These are phyloP conservation scores for Tephrocybe sp. DNA, from an alignment of 768 basidiomycete genomes.

Conservation along the genomic window DNA sequence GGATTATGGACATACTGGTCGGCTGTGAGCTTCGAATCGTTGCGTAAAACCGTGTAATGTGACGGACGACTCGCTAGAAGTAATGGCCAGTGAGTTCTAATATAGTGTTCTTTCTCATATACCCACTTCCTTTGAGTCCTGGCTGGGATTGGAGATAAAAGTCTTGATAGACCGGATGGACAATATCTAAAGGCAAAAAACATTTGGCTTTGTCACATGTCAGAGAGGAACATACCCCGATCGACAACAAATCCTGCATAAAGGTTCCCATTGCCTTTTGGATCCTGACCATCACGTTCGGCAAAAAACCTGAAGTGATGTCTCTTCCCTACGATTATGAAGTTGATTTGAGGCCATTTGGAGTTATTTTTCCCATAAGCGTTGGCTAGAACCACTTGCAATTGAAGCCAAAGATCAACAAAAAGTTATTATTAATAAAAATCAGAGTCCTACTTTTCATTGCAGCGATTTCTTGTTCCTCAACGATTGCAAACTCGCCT, in stretches of 20 bases:
- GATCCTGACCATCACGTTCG: constrained; percentile 34
- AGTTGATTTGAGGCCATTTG: constrained; percentile 46
- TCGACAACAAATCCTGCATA: constrained; percentile 60
- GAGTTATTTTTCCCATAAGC: constrained; percentile 36
- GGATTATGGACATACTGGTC: constrained; percentile 18
- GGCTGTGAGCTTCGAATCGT: constrained; percentile 28
- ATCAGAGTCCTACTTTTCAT: constrained; percentile 14
- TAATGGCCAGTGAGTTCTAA: not conserved
- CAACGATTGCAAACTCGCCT: constrained; percentile 27
- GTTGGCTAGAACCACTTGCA: constrained; percentile 17
- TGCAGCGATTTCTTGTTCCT: constrained; percentile 16
- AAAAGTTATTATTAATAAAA: not conserved
- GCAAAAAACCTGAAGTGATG: constrained; percentile 59
- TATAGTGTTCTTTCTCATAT: not conserved
- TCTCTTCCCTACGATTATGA: constrained; percentile 60
- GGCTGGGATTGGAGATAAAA: constrained; percentile 62
- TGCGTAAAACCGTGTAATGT: constrained; percentile 52
- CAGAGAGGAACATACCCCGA: constrained; percentile 16
- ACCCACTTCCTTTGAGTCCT: constrained; percentile 49
- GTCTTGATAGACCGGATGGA: constrained; percentile 55
- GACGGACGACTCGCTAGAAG: constrained; percentile 49
- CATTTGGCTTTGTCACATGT: not conserved
- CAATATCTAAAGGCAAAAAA: constrained; percentile 41
- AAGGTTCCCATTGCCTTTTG: constrained; percentile 54
- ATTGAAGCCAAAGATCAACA: not conserved